Percentiles rank a stretch among this genome's conserved stretches.
Conservation (phyloP, 345 rosid genomes). For the Camelina hispida region DNA sequence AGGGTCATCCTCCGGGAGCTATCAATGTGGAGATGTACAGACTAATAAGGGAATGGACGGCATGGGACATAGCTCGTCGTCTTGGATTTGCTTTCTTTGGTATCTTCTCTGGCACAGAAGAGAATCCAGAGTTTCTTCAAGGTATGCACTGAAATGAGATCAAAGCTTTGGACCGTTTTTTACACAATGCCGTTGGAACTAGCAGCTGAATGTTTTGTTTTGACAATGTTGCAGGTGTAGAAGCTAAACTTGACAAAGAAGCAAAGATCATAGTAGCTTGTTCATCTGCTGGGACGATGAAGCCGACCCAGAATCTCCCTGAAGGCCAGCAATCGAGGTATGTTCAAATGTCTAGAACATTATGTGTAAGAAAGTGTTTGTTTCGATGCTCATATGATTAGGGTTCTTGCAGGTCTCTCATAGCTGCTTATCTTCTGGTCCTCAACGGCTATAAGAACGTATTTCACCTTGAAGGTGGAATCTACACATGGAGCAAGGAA, state of each 20-base stretch:
- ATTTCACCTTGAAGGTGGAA: conserved; percentile 92
- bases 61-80: conserved; percentile 98
- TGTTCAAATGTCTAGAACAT: conserved; percentile 10
- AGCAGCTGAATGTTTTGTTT: conserved; percentile 16
- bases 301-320: conserved; percentile 86
- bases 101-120: conserved; percentile 97
- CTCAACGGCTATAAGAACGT: conserved; percentile 85
- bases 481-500: conserved; percentile 83
- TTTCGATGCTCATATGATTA: conserved; percentile 19
- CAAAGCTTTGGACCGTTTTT: conserved; percentile 7
- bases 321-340: conserved; percentile 97
- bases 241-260: conserved; percentile 73
- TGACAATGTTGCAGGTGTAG: conserved; percentile 60
- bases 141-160: conserved; percentile 47
- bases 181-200: conserved; percentile 6
- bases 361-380: conserved; percentile 5
- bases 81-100: conserved; percentile 97
- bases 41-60: conserved; percentile 95
- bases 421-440: conserved; percentile 93
- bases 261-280: conserved; percentile 96
- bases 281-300: conserved; percentile 88
- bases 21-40: conserved; percentile 91
- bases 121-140: conserved; percentile 84
- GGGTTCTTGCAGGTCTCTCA: conserved; percentile 68
- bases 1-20: conserved; percentile 93